Percentiles rank a stretch among this genome's conserved stretches.
These are phyloP conservation scores for Aspergillus tanneri DNA, from an alignment of 2,329 filamentous ascomycete genomes.

Conservation along the genomic window DNA sequence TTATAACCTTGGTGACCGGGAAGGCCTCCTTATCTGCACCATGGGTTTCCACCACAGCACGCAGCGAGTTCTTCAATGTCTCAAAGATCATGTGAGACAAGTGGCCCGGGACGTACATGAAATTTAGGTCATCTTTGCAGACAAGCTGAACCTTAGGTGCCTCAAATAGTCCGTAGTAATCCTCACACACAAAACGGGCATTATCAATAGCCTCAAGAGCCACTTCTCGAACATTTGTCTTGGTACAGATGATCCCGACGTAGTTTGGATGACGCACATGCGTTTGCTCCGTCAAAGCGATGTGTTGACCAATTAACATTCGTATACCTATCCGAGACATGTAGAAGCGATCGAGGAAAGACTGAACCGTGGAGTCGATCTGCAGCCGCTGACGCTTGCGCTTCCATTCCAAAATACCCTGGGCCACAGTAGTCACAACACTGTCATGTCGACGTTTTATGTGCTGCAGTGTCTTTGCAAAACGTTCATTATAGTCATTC, in stretches of 20 bases:
- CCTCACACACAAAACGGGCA: conserved; percentile 97
- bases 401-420: conserved; percentile 98
- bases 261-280: conserved; percentile 88
- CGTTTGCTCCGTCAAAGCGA: conserved; percentile 90
- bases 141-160: conserved; percentile 95
- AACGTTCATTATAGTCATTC: conserved; percentile 88
- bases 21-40: conserved; percentile 95
- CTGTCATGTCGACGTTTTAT: conserved; percentile 97
- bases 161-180: conserved; percentile 96
- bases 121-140: conserved; percentile 89
- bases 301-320: conserved; percentile 98
- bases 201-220: conserved; percentile 98
- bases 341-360: conserved; percentile 98
- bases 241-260: conserved; percentile 98
- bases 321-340: conserved; percentile 99
- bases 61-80: conserved; percentile 95
- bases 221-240: conserved; percentile 92
- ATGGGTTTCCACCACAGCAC: conserved; percentile 93
- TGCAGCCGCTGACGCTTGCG: conserved; percentile 94
- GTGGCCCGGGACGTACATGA: conserved; percentile 99
- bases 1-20: conserved; percentile 94
- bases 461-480: conserved; percentile 81
- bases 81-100: conserved; percentile 99
- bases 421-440: conserved; percentile 96
- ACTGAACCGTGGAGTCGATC: conserved; percentile 95